These are phyloP conservation scores for Vanrija pseudolonga DNA, from an alignment of 1,284 basidiomycete species.

Conservation along the genomic window DNA sequence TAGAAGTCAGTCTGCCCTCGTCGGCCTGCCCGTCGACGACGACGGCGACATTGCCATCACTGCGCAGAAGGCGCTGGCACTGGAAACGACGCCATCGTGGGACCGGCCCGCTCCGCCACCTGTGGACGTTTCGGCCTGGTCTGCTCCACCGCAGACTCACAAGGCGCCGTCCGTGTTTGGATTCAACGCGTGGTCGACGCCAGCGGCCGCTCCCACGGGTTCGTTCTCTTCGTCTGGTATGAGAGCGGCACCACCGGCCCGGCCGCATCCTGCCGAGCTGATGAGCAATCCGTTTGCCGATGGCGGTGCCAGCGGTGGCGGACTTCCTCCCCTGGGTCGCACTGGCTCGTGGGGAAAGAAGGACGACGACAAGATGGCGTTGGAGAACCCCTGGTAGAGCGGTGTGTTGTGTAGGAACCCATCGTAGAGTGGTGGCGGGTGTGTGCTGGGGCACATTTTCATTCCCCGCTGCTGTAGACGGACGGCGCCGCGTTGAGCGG, in stretches of 20 bases:
- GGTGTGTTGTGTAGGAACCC: not conserved
- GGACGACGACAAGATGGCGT: constrained; percentile 23
- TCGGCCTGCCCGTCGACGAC: constrained; percentile 21
- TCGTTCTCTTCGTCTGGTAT: constrained; percentile 10
- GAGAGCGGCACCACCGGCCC: constrained; percentile 38
- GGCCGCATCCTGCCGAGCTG: constrained; percentile 42
- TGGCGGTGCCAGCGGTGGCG: constrained; percentile 2
- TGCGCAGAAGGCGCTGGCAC: constrained; percentile 7
- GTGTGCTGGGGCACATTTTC: too few relatives aligned
- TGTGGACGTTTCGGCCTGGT: not conserved
- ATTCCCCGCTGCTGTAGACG: too few relatives aligned
- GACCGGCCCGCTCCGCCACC: constrained; percentile 15
- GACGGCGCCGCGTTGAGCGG: too few relatives aligned
- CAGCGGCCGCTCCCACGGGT: not conserved
- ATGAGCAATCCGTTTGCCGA: constrained; percentile 19
- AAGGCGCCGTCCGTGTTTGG: constrained; percentile 22
- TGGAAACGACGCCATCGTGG: constrained; percentile 24
- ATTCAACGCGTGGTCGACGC: constrained; percentile 37
- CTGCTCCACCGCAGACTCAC: constrained; percentile 3
- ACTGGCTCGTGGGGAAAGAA: constrained; percentile 1
- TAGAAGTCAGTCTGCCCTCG: constrained; percentile 3
- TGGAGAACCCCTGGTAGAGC: constrained; percentile 33
- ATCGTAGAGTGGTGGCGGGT: too few relatives aligned
- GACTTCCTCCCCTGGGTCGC: not conserved
- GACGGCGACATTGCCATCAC: constrained; percentile 30